Conservation (phyloP, 2,329 filamentous ascomycete species). For the Pseudogymnoascus sp. region DNA sequence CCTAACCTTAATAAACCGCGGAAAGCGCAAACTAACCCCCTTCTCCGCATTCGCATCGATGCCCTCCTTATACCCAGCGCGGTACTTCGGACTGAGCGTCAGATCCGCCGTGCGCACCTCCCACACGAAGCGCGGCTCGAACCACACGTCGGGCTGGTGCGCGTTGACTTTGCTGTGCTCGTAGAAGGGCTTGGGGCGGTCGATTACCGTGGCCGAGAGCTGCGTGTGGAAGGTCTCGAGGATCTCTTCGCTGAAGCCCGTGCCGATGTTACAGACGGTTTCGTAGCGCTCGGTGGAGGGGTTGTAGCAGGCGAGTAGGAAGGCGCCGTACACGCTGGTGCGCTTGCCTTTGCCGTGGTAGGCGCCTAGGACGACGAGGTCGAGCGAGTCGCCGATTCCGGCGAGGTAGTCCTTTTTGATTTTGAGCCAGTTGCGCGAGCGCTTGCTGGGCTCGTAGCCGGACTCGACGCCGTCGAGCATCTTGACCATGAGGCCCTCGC, state of each 20-base stretch:
- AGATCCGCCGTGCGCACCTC: slow-evolving; percentile 96
- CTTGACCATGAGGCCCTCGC: slow-evolving; percentile 98
- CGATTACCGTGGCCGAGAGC: slow-evolving; percentile 72
- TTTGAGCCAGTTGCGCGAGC: slow-evolving; percentile 97
- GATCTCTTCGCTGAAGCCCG: slow-evolving; percentile 88
- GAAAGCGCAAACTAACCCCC: slow-evolving; percentile 85
- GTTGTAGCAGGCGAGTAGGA: slow-evolving; percentile 92
- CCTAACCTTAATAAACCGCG: slow-evolving; percentile 80
- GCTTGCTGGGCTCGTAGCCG: slow-evolving; percentile 91
- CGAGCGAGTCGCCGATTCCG: slow-evolving; percentile 88
- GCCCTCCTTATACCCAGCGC: slow-evolving; percentile 78
- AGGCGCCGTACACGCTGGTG: slow-evolving; percentile 90
- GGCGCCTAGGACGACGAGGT: slow-evolving; percentile 89
- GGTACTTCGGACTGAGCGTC: slow-evolving; percentile 85
- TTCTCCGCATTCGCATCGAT: slow-evolving; percentile 63
- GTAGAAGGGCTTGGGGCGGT: slow-evolving; percentile 91
- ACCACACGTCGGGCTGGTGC: slow-evolving; percentile 97
- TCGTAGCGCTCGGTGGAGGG: slow-evolving; percentile 73
- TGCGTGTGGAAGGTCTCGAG: slow-evolving; percentile 78
- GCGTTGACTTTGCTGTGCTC: slow-evolving; percentile 74
- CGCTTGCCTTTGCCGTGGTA: slow-evolving; percentile 94
- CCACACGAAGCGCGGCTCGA: slow-evolving; percentile 91
- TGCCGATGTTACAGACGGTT: slow-evolving; percentile 96
- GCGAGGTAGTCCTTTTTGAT: slow-evolving; percentile 98
- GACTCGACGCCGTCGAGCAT: slow-evolving; percentile 93